A percentile compares a stretch with the other conserved stretches of the same genome.
Evolutionary conservation across 345 rosid species (phyloP).

Genomic region (Pistacia atlantica): DNA sequence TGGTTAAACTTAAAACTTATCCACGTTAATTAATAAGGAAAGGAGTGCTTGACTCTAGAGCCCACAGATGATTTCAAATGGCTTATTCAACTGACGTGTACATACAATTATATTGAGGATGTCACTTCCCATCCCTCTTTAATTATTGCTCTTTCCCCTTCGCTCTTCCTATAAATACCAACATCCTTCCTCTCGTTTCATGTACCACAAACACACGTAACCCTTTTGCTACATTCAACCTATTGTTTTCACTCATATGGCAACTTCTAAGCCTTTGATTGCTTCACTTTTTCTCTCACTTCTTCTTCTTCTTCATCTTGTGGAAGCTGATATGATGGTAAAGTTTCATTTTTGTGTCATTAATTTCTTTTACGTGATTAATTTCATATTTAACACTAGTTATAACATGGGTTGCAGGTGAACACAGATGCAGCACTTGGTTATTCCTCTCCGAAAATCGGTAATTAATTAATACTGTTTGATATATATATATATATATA

Average conservation of each 20-base stretch:
- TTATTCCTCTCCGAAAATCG: conserved; percentile 4
- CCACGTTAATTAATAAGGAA: no score
- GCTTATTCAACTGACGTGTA: background rate
- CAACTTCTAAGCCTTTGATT: conserved; percentile 39
- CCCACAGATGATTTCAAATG: no score
- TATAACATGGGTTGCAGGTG: conserved; percentile 12
- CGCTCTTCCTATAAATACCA: conserved; percentile 23
- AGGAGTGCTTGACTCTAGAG: no score
- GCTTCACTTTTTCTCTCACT: conserved; percentile 59
- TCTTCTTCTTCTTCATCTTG: conserved; percentile 47
- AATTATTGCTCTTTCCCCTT: background rate
- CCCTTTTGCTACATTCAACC: no score
- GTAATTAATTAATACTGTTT: conserved; percentile 7
- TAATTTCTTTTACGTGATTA: background rate
- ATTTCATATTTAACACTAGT: background rate
- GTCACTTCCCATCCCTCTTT: background rate
- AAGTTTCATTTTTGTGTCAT: background rate
- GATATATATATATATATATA: no score
- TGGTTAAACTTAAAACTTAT: no score
- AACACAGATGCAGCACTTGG: background rate
- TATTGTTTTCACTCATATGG: conserved; percentile 29
- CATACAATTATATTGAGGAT: background rate
- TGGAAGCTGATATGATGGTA: conserved; percentile 39
- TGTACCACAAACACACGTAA: no score
- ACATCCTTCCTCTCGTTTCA: background rate